Conservation (phyloP, 331 rosid genomes). For the Stylosanthes scabra region DNA sequence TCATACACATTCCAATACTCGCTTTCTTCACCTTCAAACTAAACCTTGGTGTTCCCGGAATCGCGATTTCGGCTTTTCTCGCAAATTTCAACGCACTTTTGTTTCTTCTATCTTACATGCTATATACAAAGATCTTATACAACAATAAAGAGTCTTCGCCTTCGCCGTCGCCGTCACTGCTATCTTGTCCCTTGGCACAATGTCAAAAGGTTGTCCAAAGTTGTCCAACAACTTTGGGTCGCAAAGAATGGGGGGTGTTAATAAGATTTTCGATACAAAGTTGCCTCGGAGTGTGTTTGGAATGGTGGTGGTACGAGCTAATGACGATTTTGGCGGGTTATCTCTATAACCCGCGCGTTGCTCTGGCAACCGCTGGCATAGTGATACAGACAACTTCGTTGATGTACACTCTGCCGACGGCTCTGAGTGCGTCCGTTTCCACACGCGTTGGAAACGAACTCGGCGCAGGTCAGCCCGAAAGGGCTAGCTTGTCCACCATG, state of each 20-base stretch:
- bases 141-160: slow-evolving; percentile 11
- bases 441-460: slow-evolving; percentile 73
- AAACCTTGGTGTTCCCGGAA: slow-evolving; percentile 69
- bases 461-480: slow-evolving; percentile 56
- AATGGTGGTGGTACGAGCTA: slow-evolving; percentile 99
- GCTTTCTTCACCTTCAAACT: slow-evolving; percentile 70
- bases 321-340: slow-evolving; percentile 89
- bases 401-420: slow-evolving; percentile 64
- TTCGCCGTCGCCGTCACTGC: slow-evolving; percentile 31
- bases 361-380: slow-evolving; percentile 62
- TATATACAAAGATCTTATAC: slow-evolving; percentile 33
- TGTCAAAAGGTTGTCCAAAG: neutral
- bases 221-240: neutral
- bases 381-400: slow-evolving; percentile 71
- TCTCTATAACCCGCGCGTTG: slow-evolving; percentile 63
- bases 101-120: slow-evolving; percentile 60
- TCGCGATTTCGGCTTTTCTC: slow-evolving; percentile 69
- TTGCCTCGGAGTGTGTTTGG: slow-evolving; percentile 84
- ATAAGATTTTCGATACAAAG: slow-evolving; percentile 64
- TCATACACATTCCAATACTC: slow-evolving; percentile 67
- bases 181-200: slow-evolving; percentile 23
- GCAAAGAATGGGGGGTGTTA: slow-evolving; percentile 67
- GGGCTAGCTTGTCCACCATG: slow-evolving; percentile 53
- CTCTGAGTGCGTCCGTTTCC: slow-evolving; percentile 64
- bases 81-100: slow-evolving; percentile 71